phyloP scores from a whole-genome alignment of 2,329 filamentous ascomycete species.

The Colletotrichum neosansevieriae region DNA sequence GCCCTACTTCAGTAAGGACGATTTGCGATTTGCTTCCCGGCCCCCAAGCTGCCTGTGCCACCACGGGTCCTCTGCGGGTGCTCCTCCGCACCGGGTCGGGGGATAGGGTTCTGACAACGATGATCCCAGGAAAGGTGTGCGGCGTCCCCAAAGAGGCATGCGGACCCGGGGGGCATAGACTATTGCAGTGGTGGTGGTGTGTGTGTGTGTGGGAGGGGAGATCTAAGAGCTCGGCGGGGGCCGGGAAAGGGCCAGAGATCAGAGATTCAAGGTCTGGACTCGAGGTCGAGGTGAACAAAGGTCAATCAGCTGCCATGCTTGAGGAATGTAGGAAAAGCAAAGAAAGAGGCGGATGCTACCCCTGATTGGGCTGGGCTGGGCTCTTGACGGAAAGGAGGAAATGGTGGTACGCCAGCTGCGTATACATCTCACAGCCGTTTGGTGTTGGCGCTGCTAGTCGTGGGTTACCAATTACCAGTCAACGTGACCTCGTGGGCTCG shows the following conservation, averaged over 20 bases:
- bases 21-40: slow-evolving; percentile 14
- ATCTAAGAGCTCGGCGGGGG: slow-evolving; percentile 7
- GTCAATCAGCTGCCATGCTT: slow-evolving; percentile 11
- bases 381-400: not conserved
- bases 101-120: slow-evolving; percentile 38
- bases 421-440: slow-evolving; percentile 13
- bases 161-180: slow-evolving; percentile 28
- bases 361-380: slow-evolving; percentile 22
- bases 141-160: slow-evolving; percentile 32
- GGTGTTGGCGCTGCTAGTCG: not conserved
- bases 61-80: not conserved
- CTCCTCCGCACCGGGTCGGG: slow-evolving; percentile 17
- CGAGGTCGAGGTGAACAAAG: not conserved
- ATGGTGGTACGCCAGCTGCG: too few species aligned
- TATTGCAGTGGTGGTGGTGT: not conserved
- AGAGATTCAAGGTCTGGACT: not conserved
- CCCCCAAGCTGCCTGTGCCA: slow-evolving; percentile 15
- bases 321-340: slow-evolving; percentile 35
- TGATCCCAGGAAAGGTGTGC: slow-evolving; percentile 28
- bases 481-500: slow-evolving; percentile 35
- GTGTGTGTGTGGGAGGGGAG: not conserved
- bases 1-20: slow-evolving; percentile 22
- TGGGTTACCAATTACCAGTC: not conserved
- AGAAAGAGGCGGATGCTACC: not conserved
- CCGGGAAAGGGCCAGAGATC: not conserved